Conservation (phyloP, 2,329 filamentous ascomycete species). For the Xylariomycetidae sp. region DNA sequence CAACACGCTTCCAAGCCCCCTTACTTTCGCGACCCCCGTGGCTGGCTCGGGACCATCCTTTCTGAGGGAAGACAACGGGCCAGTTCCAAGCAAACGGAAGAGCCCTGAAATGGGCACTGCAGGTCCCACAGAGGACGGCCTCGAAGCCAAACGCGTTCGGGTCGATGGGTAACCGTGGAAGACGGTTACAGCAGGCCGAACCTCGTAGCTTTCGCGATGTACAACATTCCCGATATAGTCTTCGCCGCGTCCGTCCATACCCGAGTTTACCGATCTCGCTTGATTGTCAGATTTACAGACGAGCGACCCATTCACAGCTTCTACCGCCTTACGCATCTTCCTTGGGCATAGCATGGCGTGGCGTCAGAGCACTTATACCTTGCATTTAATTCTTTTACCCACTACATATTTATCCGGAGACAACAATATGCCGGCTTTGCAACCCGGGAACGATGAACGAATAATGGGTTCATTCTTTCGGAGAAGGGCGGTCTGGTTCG, state of each 20-base stretch:
- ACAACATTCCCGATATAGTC: conserved; percentile 14
- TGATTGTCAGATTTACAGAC: conserved; percentile 14
- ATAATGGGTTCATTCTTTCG: conserved; percentile 14
- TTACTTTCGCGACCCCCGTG: conserved; percentile 85
- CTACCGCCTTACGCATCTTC: conserved; percentile 18
- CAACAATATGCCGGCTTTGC: conserved; percentile 13
- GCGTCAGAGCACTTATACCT: conserved; percentile 16
- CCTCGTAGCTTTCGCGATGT: conserved; percentile 13
- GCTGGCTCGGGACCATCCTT: conserved; percentile 58
- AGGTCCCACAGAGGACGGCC: conserved; percentile 34
- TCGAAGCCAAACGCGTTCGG: conserved; percentile 45
- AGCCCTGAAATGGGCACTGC: conserved; percentile 44
- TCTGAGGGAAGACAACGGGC: conserved; percentile 46
- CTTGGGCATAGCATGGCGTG: conserved; percentile 21
- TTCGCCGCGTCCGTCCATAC: conserved; percentile 8
- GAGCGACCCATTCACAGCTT: conserved; percentile 13
- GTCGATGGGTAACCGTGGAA: conserved; percentile 35
- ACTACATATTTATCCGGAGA: conserved; percentile 10
- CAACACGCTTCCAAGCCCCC: conserved; percentile 84
- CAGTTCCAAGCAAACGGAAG: conserved; percentile 44
- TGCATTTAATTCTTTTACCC: conserved; percentile 6
- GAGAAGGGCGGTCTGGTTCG: conserved; percentile 7
- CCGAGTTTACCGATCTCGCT: conserved; percentile 14
- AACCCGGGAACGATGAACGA: conserved; percentile 25
- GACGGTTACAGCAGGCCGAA: conserved; percentile 1